Conservation (phyloP, 1,139 yeast species). For the Debaryomyces nepalensis region DNA sequence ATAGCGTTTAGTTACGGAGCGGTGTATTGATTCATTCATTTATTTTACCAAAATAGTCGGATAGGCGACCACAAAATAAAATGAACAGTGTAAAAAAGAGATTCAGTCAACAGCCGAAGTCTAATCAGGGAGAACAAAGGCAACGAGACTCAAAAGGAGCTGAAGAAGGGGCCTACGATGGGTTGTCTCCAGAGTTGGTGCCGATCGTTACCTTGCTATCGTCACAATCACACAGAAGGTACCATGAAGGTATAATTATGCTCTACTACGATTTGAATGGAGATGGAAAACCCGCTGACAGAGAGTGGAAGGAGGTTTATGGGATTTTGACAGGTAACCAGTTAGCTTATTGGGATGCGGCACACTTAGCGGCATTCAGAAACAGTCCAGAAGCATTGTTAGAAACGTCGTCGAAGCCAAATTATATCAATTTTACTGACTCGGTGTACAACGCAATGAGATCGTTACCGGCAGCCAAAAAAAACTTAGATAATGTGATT, state of each 20-base stretch:
- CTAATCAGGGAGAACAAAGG: neutral
- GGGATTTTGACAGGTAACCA: slow-evolving; percentile 92
- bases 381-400: slow-evolving; percentile 54
- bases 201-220: slow-evolving; percentile 76
- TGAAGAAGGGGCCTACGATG: slow-evolving; percentile 21
- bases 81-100: slow-evolving; percentile 9
- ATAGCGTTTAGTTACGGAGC: neutral
- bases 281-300: slow-evolving; percentile 83
- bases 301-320: slow-evolving; percentile 91
- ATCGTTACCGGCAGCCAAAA: slow-evolving; percentile 62
- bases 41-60: slow-evolving; percentile 4
- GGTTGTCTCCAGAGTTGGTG: slow-evolving; percentile 65
- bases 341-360: slow-evolving; percentile 91
- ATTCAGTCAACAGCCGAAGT: slow-evolving; percentile 1
- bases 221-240: slow-evolving; percentile 74
- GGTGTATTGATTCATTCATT: slow-evolving; percentile 8
- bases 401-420: slow-evolving; percentile 71
- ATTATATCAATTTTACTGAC: slow-evolving; percentile 88
- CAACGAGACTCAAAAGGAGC: neutral
- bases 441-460: slow-evolving; percentile 81
- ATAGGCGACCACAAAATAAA: neutral
- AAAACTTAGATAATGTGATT: slow-evolving; percentile 73
- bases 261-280: slow-evolving; percentile 71
- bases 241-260: slow-evolving; percentile 76
- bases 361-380: slow-evolving; percentile 61